These are phyloP conservation scores for Euphorbia celastroides DNA, from an alignment of 441 rosid genomes.

Conservation along the genomic window DNA sequence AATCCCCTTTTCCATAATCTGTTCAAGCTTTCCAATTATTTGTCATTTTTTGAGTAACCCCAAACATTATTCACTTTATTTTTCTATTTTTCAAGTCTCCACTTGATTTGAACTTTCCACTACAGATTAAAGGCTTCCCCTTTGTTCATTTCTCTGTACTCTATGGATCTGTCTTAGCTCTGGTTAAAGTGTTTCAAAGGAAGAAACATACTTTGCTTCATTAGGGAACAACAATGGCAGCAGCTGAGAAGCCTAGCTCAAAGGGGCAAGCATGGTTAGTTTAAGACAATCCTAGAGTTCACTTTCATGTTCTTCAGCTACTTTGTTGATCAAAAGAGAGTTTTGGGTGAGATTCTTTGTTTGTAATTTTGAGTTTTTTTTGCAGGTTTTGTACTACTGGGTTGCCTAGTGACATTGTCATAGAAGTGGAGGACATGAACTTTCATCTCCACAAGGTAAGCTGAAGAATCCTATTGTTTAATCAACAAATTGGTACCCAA, in stretches of 20 bases:
- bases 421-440: slow-evolving; percentile 88
- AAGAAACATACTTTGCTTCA: slow-evolving; percentile 11
- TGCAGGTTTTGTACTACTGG: slow-evolving; percentile 95
- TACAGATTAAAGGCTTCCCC: not conserved
- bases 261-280: slow-evolving; percentile 98
- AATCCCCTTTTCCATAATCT: slow-evolving; percentile 29
- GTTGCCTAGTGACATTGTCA: slow-evolving; percentile 83
- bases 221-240: slow-evolving; percentile 46
- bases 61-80: not conserved
- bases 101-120: not conserved
- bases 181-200: not conserved
- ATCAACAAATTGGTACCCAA: slow-evolving; percentile 1
- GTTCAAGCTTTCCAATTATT: slow-evolving; percentile 25
- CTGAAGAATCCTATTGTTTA: not conserved
- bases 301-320: not conserved
- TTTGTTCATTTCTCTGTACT: not conserved
- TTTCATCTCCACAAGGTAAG: slow-evolving; percentile 97
- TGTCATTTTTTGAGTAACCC: slow-evolving; percentile 33
- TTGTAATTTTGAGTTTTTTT: not conserved
- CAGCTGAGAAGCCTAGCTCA: slow-evolving; percentile 54
- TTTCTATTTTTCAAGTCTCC: not conserved
- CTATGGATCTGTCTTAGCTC: slow-evolving; percentile 31
- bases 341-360: not conserved
- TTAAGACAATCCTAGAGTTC: not conserved
- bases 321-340: not conserved